phyloP scores from a whole-genome alignment of 495 filamentous ascomycete species.

The Beverwykella pulmonaria region DNA sequence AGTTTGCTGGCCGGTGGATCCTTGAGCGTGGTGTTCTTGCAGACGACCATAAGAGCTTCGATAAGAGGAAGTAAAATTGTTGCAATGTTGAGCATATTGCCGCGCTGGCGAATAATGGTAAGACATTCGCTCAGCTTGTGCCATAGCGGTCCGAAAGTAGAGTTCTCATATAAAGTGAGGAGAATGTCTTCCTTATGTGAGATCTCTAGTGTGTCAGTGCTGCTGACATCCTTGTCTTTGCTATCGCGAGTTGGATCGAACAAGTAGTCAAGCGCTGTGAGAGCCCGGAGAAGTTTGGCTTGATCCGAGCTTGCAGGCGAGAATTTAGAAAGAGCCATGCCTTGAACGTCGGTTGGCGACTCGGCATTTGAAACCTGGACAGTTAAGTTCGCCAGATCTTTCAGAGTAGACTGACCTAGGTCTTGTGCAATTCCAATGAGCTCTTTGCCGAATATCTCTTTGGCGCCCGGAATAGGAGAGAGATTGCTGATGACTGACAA shows the following conservation, averaged over 20 bases:
- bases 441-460: conserved; percentile 87
- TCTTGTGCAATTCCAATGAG: conserved; percentile 81
- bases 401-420: conserved; percentile 79
- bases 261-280: conserved; percentile 93
- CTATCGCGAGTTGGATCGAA: conserved; percentile 63
- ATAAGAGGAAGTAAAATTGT: conserved; percentile 93
- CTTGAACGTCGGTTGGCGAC: conserved; percentile 91
- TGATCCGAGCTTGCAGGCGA: conserved; percentile 94
- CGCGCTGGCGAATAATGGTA: conserved; percentile 80
- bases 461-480: conserved; percentile 86
- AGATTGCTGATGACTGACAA: conserved; percentile 97
- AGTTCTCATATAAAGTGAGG: conserved; percentile 82
- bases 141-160: conserved; percentile 89
- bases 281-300: conserved; percentile 87
- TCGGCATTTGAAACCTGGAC: conserved; percentile 83
- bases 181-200: conserved; percentile 77
- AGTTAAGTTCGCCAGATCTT: conserved; percentile 83
- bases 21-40: conserved; percentile 90
- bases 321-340: conserved; percentile 90
- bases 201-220: conserved; percentile 27
- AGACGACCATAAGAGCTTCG: conserved; percentile 97
- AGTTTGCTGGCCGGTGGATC: conserved; percentile 60
- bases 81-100: conserved; percentile 94
- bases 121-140: conserved; percentile 91
- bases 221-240: conserved; percentile 50